A percentile compares a stretch with the other conserved stretches of the same genome.
Conservation (phyloP, 2,329 filamentous ascomycete species). For the Exserohilum rostratum region DNA sequence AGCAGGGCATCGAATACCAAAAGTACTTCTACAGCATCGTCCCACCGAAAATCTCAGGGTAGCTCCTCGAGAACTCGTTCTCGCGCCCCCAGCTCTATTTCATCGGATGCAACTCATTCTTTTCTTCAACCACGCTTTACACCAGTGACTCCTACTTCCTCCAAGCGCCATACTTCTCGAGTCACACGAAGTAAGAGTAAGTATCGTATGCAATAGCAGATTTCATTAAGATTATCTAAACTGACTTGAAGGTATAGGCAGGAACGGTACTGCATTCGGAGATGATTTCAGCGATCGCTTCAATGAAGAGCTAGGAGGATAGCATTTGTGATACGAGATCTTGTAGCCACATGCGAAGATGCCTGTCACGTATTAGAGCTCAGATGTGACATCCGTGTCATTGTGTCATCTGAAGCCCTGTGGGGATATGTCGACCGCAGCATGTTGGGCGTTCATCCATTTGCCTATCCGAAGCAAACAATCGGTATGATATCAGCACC, state of each 20-base stretch:
- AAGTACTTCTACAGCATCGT: background rate
- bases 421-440: background rate
- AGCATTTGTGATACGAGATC: background rate
- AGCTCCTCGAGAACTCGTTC: background rate
- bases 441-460: background rate
- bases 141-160: background rate
- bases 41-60: background rate
- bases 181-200: constrained; percentile 15
- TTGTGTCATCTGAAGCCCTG: no score
- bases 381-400: background rate
- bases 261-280: constrained; percentile 5
- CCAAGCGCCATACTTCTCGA: constrained; percentile 5
- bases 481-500: no score
- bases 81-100: background rate
- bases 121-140: constrained; percentile 4
- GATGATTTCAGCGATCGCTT: constrained; percentile 12
- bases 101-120: background rate
- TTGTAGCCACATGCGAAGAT: no score
- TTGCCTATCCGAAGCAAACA: background rate
- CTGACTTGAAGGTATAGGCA: constrained; percentile 7
- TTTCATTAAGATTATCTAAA: background rate
- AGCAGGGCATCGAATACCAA: background rate
- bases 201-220: background rate
- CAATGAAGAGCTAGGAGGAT: constrained; percentile 9
- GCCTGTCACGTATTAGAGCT: background rate